Conservation (phyloP, 495 filamentous ascomycete genomes). For the Extremus antarcticus region DNA sequence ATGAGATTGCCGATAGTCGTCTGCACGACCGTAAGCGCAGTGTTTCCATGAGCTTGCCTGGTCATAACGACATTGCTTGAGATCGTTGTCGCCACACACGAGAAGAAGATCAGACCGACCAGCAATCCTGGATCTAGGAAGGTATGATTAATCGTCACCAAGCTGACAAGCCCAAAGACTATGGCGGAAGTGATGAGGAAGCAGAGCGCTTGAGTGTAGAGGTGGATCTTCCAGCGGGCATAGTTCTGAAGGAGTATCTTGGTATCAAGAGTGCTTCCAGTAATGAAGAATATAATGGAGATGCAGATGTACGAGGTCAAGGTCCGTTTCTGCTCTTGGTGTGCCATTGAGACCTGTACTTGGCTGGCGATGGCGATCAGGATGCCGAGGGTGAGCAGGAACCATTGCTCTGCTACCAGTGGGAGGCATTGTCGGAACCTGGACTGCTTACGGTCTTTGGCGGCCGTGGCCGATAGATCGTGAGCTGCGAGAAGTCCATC, state of each 20-base stretch:
- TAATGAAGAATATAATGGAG: constrained; percentile 35
- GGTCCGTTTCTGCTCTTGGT: constrained; percentile 29
- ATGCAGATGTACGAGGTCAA: constrained; percentile 31
- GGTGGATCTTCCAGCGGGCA: constrained; percentile 30
- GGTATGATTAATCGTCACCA: constrained; percentile 27
- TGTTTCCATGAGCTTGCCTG: constrained; percentile 33
- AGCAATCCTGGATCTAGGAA: constrained; percentile 36
- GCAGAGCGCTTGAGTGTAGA: constrained; percentile 34
- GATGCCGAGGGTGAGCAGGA: constrained; percentile 23
- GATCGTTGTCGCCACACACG: constrained; percentile 33
- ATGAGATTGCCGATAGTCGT: constrained; percentile 36
- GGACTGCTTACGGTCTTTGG: background rate
- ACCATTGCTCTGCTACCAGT: constrained; percentile 24
- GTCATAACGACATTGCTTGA: constrained; percentile 37
- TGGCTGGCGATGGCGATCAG: constrained; percentile 33
- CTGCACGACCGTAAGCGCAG: constrained; percentile 33
- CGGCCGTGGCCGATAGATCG: no score
- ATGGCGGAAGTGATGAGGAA: constrained; percentile 32
- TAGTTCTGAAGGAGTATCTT: constrained; percentile 29
- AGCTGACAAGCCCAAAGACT: constrained; percentile 30
- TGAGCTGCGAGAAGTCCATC: background rate
- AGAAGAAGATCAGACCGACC: constrained; percentile 33
- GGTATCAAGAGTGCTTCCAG: constrained; percentile 34
- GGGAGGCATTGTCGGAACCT: background rate
- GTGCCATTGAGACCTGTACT: constrained; percentile 28